A percentile compares a stretch with the other conserved stretches of the same genome.
Evolutionary conservation across 768 basidiomycete species (phyloP).

Genomic region (Polyporus arcularius): DNA sequence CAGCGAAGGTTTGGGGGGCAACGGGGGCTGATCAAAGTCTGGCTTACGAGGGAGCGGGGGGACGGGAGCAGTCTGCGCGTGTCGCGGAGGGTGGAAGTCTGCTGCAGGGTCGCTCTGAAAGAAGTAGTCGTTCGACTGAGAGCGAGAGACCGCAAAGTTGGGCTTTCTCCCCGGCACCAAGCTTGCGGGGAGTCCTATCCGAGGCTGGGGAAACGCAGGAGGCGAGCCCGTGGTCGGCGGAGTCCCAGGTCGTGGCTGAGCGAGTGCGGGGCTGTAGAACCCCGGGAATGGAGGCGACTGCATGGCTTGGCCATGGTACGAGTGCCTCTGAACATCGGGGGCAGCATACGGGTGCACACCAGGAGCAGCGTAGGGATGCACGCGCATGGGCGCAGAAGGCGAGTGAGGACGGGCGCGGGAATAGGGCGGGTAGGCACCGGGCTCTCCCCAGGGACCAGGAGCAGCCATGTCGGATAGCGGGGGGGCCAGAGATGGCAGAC

Average conservation of each 20-base stretch:
- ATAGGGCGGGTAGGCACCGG: slow-evolving; percentile 7
- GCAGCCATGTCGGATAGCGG: slow-evolving; percentile 7
- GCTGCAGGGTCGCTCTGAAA: slow-evolving; percentile 2
- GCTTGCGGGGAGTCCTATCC: slow-evolving; percentile 11
- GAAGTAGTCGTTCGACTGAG: slow-evolving; percentile 20
- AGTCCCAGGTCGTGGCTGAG: slow-evolving; percentile 6
- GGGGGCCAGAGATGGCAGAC: neutral
- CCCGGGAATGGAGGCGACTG: slow-evolving; percentile 10
- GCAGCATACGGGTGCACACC: slow-evolving; percentile 12
- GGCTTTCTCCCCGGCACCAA: slow-evolving; percentile 14
- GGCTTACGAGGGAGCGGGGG: slow-evolving; percentile 27
- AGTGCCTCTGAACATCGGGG: neutral
- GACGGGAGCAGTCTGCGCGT: slow-evolving; percentile 19
- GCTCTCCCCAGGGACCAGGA: slow-evolving; percentile 18
- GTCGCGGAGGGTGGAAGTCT: slow-evolving; percentile 4
- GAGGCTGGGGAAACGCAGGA: slow-evolving; percentile 11
- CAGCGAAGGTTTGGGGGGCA: slow-evolving; percentile 26
- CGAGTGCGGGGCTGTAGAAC: slow-evolving; percentile 19
- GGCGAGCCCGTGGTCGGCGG: neutral
- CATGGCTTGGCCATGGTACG: slow-evolving; percentile 3
- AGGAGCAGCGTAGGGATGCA: slow-evolving; percentile 9
- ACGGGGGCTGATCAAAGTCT: slow-evolving; percentile 21
- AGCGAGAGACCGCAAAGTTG: slow-evolving; percentile 4
- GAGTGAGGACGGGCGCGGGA: slow-evolving; percentile 2
- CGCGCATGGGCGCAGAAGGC: slow-evolving; percentile 6